These are phyloP conservation scores for Malassezia sympodialis DNA, from an alignment of 1,284 basidiomycete genomes.

Conservation along the genomic window DNA sequence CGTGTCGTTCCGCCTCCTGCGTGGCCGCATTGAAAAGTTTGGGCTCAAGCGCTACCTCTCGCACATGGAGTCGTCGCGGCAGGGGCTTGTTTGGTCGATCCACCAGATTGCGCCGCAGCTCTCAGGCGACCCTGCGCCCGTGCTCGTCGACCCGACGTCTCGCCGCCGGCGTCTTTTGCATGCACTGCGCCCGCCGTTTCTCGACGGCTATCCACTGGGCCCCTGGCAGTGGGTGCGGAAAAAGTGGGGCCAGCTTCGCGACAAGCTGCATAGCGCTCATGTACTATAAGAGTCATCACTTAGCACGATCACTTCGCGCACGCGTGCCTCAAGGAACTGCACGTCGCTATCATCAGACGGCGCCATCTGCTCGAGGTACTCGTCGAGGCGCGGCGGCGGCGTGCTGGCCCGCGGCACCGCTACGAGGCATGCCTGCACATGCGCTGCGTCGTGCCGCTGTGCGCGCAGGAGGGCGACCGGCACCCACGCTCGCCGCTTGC, in stretches of 20 bases:
- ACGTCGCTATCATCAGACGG: neutral
- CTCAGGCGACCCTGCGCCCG: conserved; percentile 13
- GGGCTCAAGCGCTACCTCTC: conserved; percentile 42
- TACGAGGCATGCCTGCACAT: neutral
- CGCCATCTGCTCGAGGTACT: neutral
- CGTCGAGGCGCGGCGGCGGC: neutral
- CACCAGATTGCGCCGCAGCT: conserved; percentile 6
- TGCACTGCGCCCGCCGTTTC: conserved; percentile 41
- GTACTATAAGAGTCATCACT: conserved; percentile 1
- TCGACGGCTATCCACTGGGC: conserved; percentile 39
- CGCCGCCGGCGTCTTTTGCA: conserved; percentile 29
- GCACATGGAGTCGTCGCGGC: conserved; percentile 38
- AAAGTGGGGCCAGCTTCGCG: conserved; percentile 21
- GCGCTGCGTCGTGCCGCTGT: neutral
- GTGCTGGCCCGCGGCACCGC: neutral
- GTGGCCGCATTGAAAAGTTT: conserved; percentile 43
- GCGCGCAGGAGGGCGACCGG: neutral
- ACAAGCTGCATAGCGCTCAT: neutral
- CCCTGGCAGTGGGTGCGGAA: conserved; percentile 33
- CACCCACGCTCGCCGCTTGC: neutral
- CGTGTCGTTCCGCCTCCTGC: conserved; percentile 31
- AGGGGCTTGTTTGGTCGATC: conserved; percentile 32
- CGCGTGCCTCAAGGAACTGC: neutral
- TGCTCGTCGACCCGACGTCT: conserved; percentile 19
- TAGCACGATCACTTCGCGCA: conserved; percentile 1